Conservation (phyloP, 108 stramenopile genomes). For the Cafeteria roenbergensis region DNA sequence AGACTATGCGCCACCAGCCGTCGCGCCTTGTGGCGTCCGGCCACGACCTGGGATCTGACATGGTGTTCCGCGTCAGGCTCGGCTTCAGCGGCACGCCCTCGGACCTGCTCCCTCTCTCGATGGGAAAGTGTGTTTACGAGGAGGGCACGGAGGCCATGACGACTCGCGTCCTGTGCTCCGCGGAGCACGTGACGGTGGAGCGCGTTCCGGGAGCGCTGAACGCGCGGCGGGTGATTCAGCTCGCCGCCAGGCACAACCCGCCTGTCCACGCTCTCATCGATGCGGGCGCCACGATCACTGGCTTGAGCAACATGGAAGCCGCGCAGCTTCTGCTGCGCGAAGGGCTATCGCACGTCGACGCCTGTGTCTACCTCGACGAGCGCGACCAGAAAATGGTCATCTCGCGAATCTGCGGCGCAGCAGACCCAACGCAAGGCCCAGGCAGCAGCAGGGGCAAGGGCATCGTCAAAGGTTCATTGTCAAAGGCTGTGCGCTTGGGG, state of each 20-base stretch:
- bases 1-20: conserved; percentile 77
- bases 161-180: conserved; percentile 68
- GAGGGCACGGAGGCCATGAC: conserved; percentile 92
- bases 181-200: conserved; percentile 61
- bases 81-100: conserved; percentile 37
- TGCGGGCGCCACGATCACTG: conserved; percentile 85
- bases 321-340: conserved; percentile 66
- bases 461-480: too few species aligned
- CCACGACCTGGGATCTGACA: conserved; percentile 27
- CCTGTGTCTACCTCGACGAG: conserved; percentile 83
- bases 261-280: conserved; percentile 76
- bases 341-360: conserved; percentile 57
- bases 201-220: conserved; percentile 57
- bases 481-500: too few species aligned
- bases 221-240: conserved; percentile 58
- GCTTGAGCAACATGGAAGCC: conserved; percentile 83
- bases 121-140: conserved; percentile 89
- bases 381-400: conserved; percentile 83
- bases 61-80: conserved; percentile 24
- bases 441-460: too few species aligned
- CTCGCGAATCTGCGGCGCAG: too few species aligned
- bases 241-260: conserved; percentile 54
- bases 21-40: conserved; percentile 93
- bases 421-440: too few species aligned
- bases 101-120: conserved; percentile 49